Evolutionary conservation across 805 yeast genomes (phyloP).

Genomic region (Ogataea naganishii): DNA sequence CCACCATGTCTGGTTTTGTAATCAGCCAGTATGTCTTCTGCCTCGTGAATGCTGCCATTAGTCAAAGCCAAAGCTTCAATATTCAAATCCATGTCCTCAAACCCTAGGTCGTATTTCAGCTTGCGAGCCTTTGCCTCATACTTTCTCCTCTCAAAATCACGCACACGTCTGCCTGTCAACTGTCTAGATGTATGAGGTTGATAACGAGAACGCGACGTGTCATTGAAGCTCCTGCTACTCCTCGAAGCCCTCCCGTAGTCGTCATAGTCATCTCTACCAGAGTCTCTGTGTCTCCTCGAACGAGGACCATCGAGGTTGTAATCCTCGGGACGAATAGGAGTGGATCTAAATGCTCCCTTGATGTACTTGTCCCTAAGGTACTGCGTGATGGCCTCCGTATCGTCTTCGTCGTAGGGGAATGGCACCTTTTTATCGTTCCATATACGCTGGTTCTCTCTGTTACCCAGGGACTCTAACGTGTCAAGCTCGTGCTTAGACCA

Average conservation of each 20-base stretch:
- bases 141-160: conserved; percentile 43
- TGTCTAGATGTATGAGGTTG: conserved; percentile 8
- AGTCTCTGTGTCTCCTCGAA: conserved; percentile 10
- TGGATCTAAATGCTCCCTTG: conserved; percentile 46
- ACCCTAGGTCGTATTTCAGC: conserved; percentile 47
- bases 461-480: conserved; percentile 39
- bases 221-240: conserved; percentile 1
- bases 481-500: conserved; percentile 58
- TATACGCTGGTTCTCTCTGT: conserved; percentile 43
- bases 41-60: conserved; percentile 50
- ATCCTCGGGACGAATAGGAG: conserved; percentile 25
- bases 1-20: conserved; percentile 17
- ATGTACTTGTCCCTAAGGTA: conserved; percentile 64
- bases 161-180: conserved; percentile 42
- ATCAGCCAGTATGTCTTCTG: conserved; percentile 47
- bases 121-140: conserved; percentile 40
- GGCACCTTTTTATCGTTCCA: conserved; percentile 69
- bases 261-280: conserved; percentile 4
- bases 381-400: conserved; percentile 44
- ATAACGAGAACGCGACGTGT: background rate
- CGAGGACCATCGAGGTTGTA: conserved; percentile 21
- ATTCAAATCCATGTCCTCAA: conserved; percentile 42
- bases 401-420: conserved; percentile 72
- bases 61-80: conserved; percentile 56
- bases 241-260: conserved; percentile 3